Base-by-base conservation (phyloP, 305 asterid genomes). In the Fraxinus dipetala region DNA sequence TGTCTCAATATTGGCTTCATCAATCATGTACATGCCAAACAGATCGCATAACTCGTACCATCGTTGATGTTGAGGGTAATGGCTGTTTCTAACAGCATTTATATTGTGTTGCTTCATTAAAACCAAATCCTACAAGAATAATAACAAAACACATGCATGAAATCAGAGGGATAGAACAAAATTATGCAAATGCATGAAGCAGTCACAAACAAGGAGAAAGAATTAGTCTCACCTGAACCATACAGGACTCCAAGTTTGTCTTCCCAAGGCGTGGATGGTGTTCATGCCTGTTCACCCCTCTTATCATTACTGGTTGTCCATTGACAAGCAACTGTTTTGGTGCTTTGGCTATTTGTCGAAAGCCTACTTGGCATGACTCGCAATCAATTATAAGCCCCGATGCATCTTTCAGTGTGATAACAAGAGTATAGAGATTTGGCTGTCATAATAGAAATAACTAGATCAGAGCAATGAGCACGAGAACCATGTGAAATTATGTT, bases 11-110 rank as follows among this genome's bases (percentile, higher is more conserved):
- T 96, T 96, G 89, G 99, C 99, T 89, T 96, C 99, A 75, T 96
- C 98, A 16, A 96, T 93, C 98, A 96, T 92, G 94, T 96, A 96
- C 95, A 96, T 87, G 88, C 99, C 99, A 88, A 96, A 96, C 77
- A 94, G 91, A 90, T 96, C 98, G 72, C 99, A 96, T 75, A 96
- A 88, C 91, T 94, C 98, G 31, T 96, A 96, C 99, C 98, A 96
- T 83, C 99, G 90, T 75, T 83, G 94, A 85, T 96, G 99, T 81
- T 96, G 98, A 80, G 98, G 99, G 83, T 94, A 96, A 86, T 96
- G 99, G 83, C 99, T 93, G 90, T 96, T 96, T 87, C 98, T 91
- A 83, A 96, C 98, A 79, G 99, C 95, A 85, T 96, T 96, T 72
- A 96, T 90, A 82, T 96, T 96, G 84, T 91, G 87, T 91, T 93